Evolutionary conservation across 2,329 filamentous ascomycete species (phyloP), one percentile per base, ranked within the genome.

Genomic region (Hymenoscyphus albidus): DNA sequence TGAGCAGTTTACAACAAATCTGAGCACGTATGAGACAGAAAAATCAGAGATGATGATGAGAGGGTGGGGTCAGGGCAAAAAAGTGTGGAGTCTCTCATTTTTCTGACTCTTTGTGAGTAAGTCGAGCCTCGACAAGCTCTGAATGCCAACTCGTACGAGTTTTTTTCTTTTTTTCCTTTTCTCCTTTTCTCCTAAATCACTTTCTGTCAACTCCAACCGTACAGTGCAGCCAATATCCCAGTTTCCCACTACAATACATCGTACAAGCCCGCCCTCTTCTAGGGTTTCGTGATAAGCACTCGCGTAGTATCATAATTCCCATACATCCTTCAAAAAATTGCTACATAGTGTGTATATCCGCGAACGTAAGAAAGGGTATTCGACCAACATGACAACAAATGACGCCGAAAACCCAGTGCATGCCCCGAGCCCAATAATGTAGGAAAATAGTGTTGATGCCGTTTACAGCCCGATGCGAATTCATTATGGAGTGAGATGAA

Each of bases 291-390:
- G 44, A 51, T 51, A 18, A 51, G 44, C n/a, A 51, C n/a, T 18
- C 44, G n/a, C 44, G 18, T 51, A 18, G 7, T n/a, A 51, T n/a
- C 44, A 10, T 10, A 51, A 51, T 7, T 51, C 44, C 44, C 18
- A 51, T 51, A n/a, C 44, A 51, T 51, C 44, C 44, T 51, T 18
- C 35, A 35, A 51, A 51, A 51, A 3, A 13, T 27, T 51, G 44
- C 44, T 51, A 51, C 44, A 51, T 51, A 12, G 44, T 18, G 44
- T 51, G 22, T 22, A 22, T 35, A 35, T 7, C 44, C 44, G 44
- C 44, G 44, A 51, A 18, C 44, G 18, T 51, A 18, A 18, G 22
- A 51, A 51, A 62, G 59, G 59, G 59, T 62, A 62, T 62, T 62
- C 59, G 38, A 62, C 27, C 32, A 51, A 38, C 54, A 51, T 13